Conservation (phyloP, 1,284 basidiomycete genomes). For the Erythrobasidium hasegawianum region DNA sequence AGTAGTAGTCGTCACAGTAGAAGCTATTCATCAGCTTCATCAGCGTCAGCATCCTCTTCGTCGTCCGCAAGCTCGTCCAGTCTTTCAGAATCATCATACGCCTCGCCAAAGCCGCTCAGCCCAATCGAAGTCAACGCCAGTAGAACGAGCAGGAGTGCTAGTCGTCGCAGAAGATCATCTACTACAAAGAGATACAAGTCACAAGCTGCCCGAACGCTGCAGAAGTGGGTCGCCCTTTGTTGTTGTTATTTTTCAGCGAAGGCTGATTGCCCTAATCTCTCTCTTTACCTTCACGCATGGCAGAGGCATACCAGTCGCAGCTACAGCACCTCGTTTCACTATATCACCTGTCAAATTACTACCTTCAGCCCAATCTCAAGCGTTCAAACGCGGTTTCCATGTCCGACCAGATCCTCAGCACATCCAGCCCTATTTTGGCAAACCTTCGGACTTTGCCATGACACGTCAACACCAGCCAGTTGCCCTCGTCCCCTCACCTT, state of each 20-base stretch:
- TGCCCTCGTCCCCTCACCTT: neutral
- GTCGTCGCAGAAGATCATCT: no score
- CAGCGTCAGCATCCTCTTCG: conserved; percentile 19
- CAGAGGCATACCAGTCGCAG: neutral
- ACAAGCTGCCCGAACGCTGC: neutral
- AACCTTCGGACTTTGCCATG: neutral
- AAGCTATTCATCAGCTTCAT: conserved; percentile 14
- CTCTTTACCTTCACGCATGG: neutral
- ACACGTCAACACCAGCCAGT: neutral
- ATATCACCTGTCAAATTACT: conserved; percentile 33
- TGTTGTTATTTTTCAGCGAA: neutral
- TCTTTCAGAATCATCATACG: conserved; percentile 45
- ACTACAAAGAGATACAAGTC: no score
- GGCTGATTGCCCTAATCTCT: neutral
- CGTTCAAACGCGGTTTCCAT: conserved; percentile 14
- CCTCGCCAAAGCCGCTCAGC: conserved; percentile 44
- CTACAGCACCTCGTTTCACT: conserved; percentile 10
- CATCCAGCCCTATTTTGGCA: neutral
- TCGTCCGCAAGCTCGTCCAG: conserved; percentile 40
- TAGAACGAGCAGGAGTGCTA: neutral
- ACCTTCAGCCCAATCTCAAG: conserved; percentile 3
- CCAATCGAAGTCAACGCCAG: conserved; percentile 38
- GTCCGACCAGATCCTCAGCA: conserved; percentile 20
- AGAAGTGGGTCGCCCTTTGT: conserved; percentile 2
- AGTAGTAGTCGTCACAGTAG: neutral